Conservation (phyloP, 2,329 filamentous ascomycete species). For the Fusarium algeriense region DNA sequence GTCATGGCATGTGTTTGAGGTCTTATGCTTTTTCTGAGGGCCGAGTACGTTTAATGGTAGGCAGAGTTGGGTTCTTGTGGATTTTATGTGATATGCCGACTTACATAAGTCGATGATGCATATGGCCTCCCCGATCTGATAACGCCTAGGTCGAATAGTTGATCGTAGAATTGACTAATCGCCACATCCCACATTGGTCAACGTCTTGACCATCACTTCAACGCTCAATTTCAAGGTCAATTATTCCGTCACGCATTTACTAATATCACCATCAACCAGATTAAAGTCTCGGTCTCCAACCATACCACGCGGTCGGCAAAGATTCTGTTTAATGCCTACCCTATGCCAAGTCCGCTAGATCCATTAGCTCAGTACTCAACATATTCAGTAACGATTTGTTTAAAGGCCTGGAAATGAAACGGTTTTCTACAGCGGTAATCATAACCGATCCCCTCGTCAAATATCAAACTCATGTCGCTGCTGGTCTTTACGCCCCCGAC, state of each 20-base stretch:
- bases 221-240: not conserved
- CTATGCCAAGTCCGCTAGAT: slow-evolving; percentile 4
- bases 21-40: not conserved
- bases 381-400: not conserved
- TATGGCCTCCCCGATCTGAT: slow-evolving; percentile 31
- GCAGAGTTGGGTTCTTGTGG: not conserved
- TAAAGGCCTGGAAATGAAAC: slow-evolving; percentile 45
- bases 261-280: not conserved
- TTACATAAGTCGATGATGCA: slow-evolving; percentile 35
- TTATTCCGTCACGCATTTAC: not conserved
- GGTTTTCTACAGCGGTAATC: slow-evolving; percentile 63
- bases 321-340: slow-evolving; percentile 11
- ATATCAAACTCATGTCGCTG: slow-evolving; percentile 78
- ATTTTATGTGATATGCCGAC: not conserved
- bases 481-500: slow-evolving; percentile 75
- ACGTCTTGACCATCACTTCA: not conserved
- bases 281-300: not conserved
- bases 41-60: not conserved
- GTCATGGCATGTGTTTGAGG: no score
- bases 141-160: slow-evolving; percentile 9
- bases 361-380: slow-evolving; percentile 17
- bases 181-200: slow-evolving; percentile 1
- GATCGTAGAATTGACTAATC: slow-evolving; percentile 12
- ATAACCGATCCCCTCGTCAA: slow-evolving; percentile 81
- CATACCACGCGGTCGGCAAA: slow-evolving; percentile 9